phyloP scores from a whole-genome alignment of 352 stramenopile genomes.

The Phytophthora sp. region DNA sequence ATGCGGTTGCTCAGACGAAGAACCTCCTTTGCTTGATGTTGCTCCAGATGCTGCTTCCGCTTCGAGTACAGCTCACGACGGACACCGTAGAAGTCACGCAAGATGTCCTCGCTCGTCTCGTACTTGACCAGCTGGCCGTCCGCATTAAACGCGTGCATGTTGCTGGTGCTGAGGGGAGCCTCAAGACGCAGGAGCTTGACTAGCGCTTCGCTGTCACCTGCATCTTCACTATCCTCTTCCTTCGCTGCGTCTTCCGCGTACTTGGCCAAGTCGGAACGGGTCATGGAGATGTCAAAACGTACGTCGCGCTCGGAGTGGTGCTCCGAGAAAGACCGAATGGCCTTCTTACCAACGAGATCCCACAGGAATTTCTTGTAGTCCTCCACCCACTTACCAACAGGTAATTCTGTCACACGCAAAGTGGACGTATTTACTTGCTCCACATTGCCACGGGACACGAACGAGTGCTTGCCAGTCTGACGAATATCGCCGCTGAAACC shows the following conservation, averaged over 20 bases:
- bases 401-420: constrained; percentile 96
- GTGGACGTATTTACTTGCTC: constrained; percentile 92
- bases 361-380: constrained; percentile 99
- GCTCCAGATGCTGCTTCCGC: constrained; percentile 82
- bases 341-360: constrained; percentile 88
- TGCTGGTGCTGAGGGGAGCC: constrained; percentile 93
- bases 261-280: constrained; percentile 85
- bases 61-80: constrained; percentile 90
- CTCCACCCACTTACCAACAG: constrained; percentile 97
- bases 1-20: constrained; percentile 96
- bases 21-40: constrained; percentile 87
- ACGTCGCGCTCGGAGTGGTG: constrained; percentile 96
- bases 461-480: constrained; percentile 67
- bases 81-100: constrained; percentile 94
- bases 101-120: constrained; percentile 88
- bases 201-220: constrained; percentile 55
- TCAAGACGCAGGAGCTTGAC: constrained; percentile 95
- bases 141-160: constrained; percentile 98
- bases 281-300: constrained; percentile 80
- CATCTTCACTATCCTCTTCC: constrained; percentile 17
- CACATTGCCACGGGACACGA: constrained; percentile 75
- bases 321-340: constrained; percentile 93
- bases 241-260: constrained; percentile 46
- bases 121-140: constrained; percentile 93
- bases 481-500: constrained; percentile 95